phyloP scores from a whole-genome alignment of 1,284 basidiomycete species.

The Gomphus bonarii region DNA sequence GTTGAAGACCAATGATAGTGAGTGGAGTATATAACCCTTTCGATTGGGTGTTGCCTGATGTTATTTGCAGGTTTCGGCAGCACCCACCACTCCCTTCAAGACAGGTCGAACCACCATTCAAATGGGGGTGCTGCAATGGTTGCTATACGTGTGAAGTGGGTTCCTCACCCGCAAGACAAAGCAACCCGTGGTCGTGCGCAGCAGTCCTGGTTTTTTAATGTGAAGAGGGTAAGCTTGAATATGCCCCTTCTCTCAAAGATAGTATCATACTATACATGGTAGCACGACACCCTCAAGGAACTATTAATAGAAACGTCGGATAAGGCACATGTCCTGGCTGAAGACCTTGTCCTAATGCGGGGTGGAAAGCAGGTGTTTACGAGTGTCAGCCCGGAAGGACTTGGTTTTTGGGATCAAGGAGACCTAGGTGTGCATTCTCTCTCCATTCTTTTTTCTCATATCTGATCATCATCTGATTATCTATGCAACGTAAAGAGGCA shows the following conservation, averaged over 20 bases:
- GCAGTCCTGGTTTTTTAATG: conserved; percentile 33
- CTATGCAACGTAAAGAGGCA: conserved; percentile 37
- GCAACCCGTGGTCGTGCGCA: conserved; percentile 21
- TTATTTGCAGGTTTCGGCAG: neutral
- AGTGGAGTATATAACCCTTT: neutral
- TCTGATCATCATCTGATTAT: neutral
- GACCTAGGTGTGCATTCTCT: conserved; percentile 42
- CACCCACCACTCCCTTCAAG: neutral
- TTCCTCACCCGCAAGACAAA: conserved; percentile 45
- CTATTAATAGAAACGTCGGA: conserved; percentile 57
- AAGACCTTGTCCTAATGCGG: conserved; percentile 47
- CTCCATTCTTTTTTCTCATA: neutral
- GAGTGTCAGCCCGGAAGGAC: conserved; percentile 52
- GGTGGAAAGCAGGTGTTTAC: conserved; percentile 52
- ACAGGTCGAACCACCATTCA: neutral
- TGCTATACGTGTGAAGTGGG: conserved; percentile 47
- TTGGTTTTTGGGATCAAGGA: conserved; percentile 55
- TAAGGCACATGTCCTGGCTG: conserved; percentile 34
- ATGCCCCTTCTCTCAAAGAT: conserved; percentile 5
- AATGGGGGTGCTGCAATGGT: conserved; percentile 33
- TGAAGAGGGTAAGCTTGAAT: neutral
- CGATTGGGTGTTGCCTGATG: neutral
- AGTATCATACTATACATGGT: neutral
- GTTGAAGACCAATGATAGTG: neutral
- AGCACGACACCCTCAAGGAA: conserved; percentile 53